Conservation (phyloP, 1,284 basidiomycete genomes). For the Ganoderma lingzhi region DNA sequence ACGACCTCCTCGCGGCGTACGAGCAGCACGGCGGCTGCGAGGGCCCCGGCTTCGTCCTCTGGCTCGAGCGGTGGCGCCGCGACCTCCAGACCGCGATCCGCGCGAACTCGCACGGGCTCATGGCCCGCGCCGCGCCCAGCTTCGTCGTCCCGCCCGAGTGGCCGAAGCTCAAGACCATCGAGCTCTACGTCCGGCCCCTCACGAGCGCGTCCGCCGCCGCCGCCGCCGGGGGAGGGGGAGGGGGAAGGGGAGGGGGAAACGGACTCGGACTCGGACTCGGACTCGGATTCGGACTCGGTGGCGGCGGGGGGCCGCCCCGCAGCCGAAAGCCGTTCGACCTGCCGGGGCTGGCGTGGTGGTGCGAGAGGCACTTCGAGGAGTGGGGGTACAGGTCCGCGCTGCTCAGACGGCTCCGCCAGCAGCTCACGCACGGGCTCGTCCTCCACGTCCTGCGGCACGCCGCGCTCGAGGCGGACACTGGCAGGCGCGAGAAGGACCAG, state of each 20-base stretch:
- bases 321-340: conserved; percentile 48
- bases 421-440: conserved; percentile 48
- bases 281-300: too few relatives aligned
- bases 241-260: too few relatives aligned
- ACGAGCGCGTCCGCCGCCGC: conserved; percentile 31
- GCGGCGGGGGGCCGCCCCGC: conserved; percentile 34
- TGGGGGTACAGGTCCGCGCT: conserved; percentile 44
- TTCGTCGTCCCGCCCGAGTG: conserved; percentile 52
- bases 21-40: conserved; percentile 29
- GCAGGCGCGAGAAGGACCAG: conserved; percentile 39
- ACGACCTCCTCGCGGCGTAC: conserved; percentile 52
- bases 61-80: conserved; percentile 50
- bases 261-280: too few relatives aligned
- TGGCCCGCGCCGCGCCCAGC: conserved; percentile 45
- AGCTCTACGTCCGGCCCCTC: conserved; percentile 55
- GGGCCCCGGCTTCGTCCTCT: conserved; percentile 37
- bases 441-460: conserved; percentile 51
- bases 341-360: conserved; percentile 54
- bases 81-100: conserved; percentile 56
- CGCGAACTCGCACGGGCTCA: conserved; percentile 52
- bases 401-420: conserved; percentile 14
- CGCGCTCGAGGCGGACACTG: conserved; percentile 48
- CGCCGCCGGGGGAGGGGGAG: too few relatives aligned
- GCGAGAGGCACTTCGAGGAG: conserved; percentile 61
- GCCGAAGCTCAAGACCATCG: conserved; percentile 46